phyloP scores from a whole-genome alignment of 2,329 filamentous ascomycete species.

The Fusarium sp. region DNA sequence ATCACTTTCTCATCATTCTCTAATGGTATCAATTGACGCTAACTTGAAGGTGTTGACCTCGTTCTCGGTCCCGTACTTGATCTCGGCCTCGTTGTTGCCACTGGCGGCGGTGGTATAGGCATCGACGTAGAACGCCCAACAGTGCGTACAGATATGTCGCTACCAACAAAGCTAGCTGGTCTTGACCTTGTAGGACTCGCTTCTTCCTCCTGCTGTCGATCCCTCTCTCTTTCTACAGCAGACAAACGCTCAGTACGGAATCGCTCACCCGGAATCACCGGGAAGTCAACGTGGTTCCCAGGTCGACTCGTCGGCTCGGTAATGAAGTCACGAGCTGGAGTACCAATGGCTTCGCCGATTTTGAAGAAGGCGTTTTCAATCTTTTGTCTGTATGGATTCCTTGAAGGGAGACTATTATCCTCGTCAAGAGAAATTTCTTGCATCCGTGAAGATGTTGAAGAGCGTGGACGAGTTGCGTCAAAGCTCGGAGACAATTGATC shows the following conservation, averaged over 20 bases:
- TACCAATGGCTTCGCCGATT: constrained; percentile 63
- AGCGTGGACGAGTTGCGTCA: neutral
- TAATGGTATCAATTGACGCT: too few species aligned
- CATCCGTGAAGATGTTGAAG: neutral
- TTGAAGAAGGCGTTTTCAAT: constrained; percentile 61
- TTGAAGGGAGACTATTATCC: constrained; percentile 37
- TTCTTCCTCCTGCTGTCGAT: constrained; percentile 9
- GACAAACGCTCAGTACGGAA: neutral
- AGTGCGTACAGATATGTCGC: neutral
- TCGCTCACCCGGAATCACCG: constrained; percentile 21
- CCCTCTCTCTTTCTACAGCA: neutral
- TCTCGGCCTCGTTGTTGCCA: neutral
- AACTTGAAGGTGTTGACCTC: neutral
- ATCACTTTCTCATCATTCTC: too few species aligned
- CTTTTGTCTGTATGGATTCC: constrained; percentile 54
- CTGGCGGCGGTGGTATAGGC: constrained; percentile 1
- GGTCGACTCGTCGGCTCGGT: constrained; percentile 8
- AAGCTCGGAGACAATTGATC: neutral
- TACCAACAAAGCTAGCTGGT: constrained; percentile 15
- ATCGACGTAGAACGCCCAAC: constrained; percentile 14
- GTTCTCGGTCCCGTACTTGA: neutral
- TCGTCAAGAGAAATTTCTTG: neutral
- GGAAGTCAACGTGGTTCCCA: constrained; percentile 11
- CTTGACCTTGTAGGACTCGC: neutral
- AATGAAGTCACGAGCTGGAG: constrained; percentile 60